Evolutionary conservation across 1,139 yeast genomes (phyloP).

Genomic region (Yamadazyma dushanensis): DNA sequence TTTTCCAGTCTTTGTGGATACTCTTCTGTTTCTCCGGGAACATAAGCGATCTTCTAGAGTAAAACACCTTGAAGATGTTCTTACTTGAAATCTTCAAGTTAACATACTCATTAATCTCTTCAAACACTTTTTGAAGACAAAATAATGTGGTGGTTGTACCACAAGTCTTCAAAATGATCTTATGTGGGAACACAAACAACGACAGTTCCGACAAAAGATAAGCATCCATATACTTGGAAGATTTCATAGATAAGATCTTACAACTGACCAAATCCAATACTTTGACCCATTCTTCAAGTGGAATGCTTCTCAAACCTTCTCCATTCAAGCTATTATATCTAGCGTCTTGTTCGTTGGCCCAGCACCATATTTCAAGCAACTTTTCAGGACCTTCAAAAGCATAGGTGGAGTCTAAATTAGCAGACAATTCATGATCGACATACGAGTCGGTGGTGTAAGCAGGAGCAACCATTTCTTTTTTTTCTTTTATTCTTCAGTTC

Average conservation of each 20-base stretch:
- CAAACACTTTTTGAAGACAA: conserved; percentile 68
- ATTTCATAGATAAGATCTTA: conserved; percentile 79
- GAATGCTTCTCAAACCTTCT: conserved; percentile 63
- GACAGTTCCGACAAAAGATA: conserved; percentile 88
- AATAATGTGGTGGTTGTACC: conserved; percentile 92
- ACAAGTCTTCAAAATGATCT: conserved; percentile 86
- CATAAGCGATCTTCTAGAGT: conserved; percentile 90
- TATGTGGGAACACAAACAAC: conserved; percentile 84
- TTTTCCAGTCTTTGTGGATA: conserved; percentile 83
- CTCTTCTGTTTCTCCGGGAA: conserved; percentile 84
- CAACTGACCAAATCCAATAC: conserved; percentile 83
- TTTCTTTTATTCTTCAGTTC: conserved; percentile 16
- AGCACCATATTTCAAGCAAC: conserved; percentile 87
- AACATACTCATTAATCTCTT: conserved; percentile 27
- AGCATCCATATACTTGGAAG: conserved; percentile 70
- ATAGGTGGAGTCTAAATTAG: conserved; percentile 76
- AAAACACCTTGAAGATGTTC: conserved; percentile 68
- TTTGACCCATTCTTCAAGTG: conserved; percentile 66
- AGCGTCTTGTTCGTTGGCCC: conserved; percentile 35
- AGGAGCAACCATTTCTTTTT: conserved; percentile 41
- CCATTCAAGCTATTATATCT: conserved; percentile 33
- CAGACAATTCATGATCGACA: conserved; percentile 78
- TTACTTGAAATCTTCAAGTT: conserved; percentile 20
- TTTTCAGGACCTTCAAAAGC: conserved; percentile 99
- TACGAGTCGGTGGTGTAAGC: conserved; percentile 49